Conservation (phyloP, 352 stramenopile genomes). For the Pythium brassicae region DNA sequence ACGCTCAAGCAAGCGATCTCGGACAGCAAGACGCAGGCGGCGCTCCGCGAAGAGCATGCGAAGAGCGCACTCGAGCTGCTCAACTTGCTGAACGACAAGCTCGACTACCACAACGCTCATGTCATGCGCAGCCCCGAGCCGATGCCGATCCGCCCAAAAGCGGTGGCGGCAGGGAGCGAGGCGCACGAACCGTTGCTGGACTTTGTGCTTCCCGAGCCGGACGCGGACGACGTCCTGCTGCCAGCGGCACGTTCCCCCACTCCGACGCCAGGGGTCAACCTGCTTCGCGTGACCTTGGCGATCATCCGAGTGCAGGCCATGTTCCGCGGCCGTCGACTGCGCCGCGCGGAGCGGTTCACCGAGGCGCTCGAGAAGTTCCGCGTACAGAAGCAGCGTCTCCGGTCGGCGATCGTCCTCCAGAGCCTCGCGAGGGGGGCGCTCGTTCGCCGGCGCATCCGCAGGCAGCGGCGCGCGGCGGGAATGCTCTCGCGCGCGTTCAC, state of each 20-base stretch:
- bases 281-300: slow-evolving; percentile 18
- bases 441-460: slow-evolving; percentile 5
- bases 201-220: background rate
- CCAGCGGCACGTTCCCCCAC: background rate
- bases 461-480: slow-evolving; percentile 4
- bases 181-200: background rate
- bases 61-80: slow-evolving; percentile 51
- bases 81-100: slow-evolving; percentile 47
- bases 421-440: slow-evolving; percentile 12
- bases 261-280: slow-evolving; percentile 9
- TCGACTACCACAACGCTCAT: slow-evolving; percentile 12
- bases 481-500: slow-evolving; percentile 14
- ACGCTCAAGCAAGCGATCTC: slow-evolving; percentile 34
- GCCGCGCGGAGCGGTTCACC: slow-evolving; percentile 21
- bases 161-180: background rate
- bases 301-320: slow-evolving; percentile 30
- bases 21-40: slow-evolving; percentile 28
- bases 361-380: slow-evolving; percentile 27
- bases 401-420: slow-evolving; percentile 24
- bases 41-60: slow-evolving; percentile 39
- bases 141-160: slow-evolving; percentile 5
- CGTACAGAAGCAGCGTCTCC: slow-evolving; percentile 22
- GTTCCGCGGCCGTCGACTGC: slow-evolving; percentile 25
- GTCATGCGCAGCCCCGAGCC: background rate
- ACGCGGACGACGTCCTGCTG: background rate